Base-by-base conservation (phyloP, 352 stramenopile species). In the Pythium volutum region DNA sequence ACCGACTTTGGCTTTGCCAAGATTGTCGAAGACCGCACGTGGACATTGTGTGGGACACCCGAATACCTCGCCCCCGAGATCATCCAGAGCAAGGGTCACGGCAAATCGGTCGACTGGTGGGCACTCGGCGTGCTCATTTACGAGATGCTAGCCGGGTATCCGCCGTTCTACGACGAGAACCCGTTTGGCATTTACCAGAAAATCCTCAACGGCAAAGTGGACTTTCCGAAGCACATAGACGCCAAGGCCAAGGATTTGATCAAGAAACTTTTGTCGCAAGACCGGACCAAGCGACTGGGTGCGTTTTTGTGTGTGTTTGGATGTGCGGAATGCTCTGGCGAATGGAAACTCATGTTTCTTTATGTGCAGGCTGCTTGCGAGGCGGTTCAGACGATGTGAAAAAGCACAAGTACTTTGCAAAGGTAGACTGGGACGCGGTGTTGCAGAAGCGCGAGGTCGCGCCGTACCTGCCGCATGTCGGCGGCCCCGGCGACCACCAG, bases 141-240 rank as follows among this genome's bases (percentile, higher is more conserved):
- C 56, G 84, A 93, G 64, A 71, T 93, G 52, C 74, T 93, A 47
- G 75, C 77, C 14, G 84, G 84, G 14, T 77, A 81, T 41, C 89
- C 84, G 16, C 84, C 84, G 48, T 93, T 93, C 43, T 97, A 96
- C 70, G 92, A 97, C 73, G 88, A 97, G 39, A 97, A 95, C 55
- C 85, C 88, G 39, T 96, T 98, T 60, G 88, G 88, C 18, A 97
- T 98, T 62, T 98, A 98, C 69, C 89, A 97, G 54, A 97, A 97
- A 67, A 98, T 98, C 54, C 64, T 97, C 29, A 88, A 92, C 55
- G 89, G 85, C 43, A 92, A 91, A 54, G 84, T 97, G 16, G 89
- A 97, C 41, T 95, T 93, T 62, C 92, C 92, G 27, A 87, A 85
- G 61, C 79, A 96, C 73, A 87, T 98, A 55, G 89, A 97, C 64